A percentile compares a stretch with the other conserved stretches of the same genome.
These are phyloP conservation scores for Boletus coccyginus DNA, from an alignment of 768 basidiomycete genomes.

Conservation along the genomic window DNA sequence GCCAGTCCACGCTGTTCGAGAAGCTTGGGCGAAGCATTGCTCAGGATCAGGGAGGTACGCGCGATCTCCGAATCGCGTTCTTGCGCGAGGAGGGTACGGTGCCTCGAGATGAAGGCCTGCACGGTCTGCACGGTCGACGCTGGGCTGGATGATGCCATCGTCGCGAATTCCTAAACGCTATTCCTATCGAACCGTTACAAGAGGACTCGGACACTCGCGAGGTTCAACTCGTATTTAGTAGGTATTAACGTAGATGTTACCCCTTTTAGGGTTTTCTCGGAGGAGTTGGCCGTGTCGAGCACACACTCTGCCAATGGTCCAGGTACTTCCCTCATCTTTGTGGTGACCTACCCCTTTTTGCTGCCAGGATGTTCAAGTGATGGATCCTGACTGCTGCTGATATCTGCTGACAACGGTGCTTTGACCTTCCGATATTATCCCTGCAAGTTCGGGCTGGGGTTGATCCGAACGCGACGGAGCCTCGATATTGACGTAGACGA, in stretches of 20 bases:
- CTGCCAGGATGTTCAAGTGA: too few species aligned
- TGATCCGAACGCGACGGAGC: background rate
- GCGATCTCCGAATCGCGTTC: constrained; percentile 88
- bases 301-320: too few species aligned
- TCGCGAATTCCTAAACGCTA: background rate
- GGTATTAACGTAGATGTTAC: too few species aligned
- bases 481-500: too few species aligned
- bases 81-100: constrained; percentile 58
- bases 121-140: constrained; percentile 37
- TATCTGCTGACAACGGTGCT: too few species aligned
- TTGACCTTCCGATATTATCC: background rate
- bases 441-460: background rate
- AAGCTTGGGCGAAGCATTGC: constrained; percentile 78
- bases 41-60: constrained; percentile 71
- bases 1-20: constrained; percentile 89
- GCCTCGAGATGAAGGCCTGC: constrained; percentile 68
- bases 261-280: too few species aligned
- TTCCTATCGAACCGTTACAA: background rate
- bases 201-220: background rate
- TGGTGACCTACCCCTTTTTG: too few species aligned
- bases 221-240: background rate
- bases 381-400: too few species aligned
- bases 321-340: too few species aligned
- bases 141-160: constrained; percentile 11
- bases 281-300: too few species aligned